Conservation (phyloP, 2,329 filamentous ascomycete species). For the Thermothelomyces thermophilus region DNA sequence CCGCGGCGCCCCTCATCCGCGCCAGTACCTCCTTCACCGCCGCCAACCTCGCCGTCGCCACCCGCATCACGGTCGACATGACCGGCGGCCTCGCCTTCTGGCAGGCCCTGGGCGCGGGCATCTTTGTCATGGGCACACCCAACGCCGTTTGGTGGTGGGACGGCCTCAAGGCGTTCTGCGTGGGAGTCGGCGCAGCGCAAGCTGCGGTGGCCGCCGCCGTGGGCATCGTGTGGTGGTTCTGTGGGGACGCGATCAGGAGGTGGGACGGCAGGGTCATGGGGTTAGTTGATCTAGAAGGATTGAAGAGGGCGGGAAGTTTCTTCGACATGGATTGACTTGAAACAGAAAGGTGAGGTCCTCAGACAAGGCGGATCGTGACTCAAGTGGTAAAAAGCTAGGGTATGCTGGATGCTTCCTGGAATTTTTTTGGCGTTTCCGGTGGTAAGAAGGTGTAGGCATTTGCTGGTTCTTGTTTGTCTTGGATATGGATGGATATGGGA, state of each 20-base stretch:
- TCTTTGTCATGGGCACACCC: conserved; percentile 40
- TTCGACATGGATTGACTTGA: conserved; percentile 21
- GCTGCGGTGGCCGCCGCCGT: conserved; percentile 32
- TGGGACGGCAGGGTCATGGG: conserved; percentile 43
- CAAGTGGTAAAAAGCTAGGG: too few species aligned
- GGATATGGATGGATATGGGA: too few species aligned
- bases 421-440: too few species aligned
- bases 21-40: conserved; percentile 45
- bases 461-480: too few species aligned
- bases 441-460: too few species aligned
- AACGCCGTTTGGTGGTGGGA: conserved; percentile 23
- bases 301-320: conserved; percentile 37
- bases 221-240: conserved; percentile 36
- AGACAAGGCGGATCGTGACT: too few species aligned
- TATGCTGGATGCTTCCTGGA: too few species aligned
- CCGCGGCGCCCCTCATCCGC: conserved; percentile 37
- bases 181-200: conserved; percentile 40
- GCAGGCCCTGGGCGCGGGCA: conserved; percentile 36
- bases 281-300: conserved; percentile 38
- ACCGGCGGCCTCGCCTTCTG: conserved; percentile 36
- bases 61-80: conserved; percentile 46
- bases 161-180: conserved; percentile 33
- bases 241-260: conserved; percentile 36
- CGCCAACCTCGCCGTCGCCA: conserved; percentile 38
- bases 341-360: too few species aligned